These are phyloP conservation scores for Pseudogymnoascus sp. DNA, from an alignment of 2,329 filamentous ascomycete species.

Conservation along the genomic window DNA sequence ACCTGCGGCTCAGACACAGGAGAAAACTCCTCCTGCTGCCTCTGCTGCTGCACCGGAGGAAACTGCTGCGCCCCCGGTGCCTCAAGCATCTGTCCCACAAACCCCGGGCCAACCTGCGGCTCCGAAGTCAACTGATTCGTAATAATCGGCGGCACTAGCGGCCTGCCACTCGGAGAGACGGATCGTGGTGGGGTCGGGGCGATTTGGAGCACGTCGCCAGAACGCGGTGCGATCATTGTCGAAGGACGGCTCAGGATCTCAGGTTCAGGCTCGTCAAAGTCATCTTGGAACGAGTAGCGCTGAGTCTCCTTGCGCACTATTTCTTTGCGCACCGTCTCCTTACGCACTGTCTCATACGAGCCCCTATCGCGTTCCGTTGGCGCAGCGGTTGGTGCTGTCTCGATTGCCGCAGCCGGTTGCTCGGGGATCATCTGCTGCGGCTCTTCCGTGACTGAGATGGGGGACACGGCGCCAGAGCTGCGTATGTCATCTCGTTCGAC, in stretches of 20 bases:
- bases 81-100: not conserved
- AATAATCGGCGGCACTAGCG: not conserved
- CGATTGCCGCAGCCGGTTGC: not conserved
- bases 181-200: not conserved
- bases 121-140: not conserved
- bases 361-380: not conserved
- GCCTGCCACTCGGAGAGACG: not conserved
- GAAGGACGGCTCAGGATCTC: not conserved
- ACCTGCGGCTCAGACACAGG: not conserved
- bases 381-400: not conserved
- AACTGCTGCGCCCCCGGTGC: not conserved
- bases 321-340: not conserved
- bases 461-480: not conserved
- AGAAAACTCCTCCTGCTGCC: not conserved
- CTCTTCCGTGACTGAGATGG: not conserved
- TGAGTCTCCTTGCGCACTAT: not conserved
- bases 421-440: not conserved
- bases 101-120: not conserved
- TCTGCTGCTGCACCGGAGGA: not conserved
- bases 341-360: not conserved
- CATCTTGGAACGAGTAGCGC: not conserved
- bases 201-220: not conserved
- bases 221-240: not conserved
- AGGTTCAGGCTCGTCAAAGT: not conserved
- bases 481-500: not conserved